phyloP scores from a whole-genome alignment of 2,329 filamentous ascomycete genomes.

The Aspergillus viridinutans region DNA sequence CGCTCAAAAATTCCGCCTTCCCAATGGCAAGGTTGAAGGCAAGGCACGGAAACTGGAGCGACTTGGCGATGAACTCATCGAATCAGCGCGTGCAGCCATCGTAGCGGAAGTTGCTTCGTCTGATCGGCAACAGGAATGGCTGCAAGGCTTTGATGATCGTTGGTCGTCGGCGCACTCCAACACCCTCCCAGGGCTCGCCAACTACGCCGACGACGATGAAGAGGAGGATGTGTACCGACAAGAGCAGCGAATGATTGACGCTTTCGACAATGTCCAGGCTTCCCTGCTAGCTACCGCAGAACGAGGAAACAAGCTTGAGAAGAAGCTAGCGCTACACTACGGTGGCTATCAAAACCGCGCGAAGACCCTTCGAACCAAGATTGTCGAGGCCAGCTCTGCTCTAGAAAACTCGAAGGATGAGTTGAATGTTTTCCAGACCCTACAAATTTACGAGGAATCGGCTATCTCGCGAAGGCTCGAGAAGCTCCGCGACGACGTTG shows the following conservation, averaged over 20 bases:
- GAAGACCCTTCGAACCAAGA: constrained; percentile 75
- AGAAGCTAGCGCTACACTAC: constrained; percentile 82
- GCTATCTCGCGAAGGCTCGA: constrained; percentile 70
- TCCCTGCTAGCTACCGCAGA: constrained; percentile 70
- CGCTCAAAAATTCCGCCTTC: constrained; percentile 68
- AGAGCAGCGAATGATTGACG: constrained; percentile 58
- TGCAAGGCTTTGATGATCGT: constrained; percentile 47
- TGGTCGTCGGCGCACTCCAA: constrained; percentile 50
- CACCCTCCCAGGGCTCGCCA: constrained; percentile 69
- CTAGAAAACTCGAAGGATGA: constrained; percentile 69
- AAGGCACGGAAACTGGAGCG: constrained; percentile 56
- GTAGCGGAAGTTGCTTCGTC: constrained; percentile 60
- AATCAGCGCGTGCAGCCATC: constrained; percentile 72
- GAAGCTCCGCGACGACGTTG: constrained; percentile 75
- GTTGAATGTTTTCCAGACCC: constrained; percentile 67
- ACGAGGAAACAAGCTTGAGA: constrained; percentile 81
- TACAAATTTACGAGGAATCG: constrained; percentile 75
- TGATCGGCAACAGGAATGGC: constrained; percentile 46
- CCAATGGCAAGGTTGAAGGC: constrained; percentile 62
- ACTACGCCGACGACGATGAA: constrained; percentile 74
- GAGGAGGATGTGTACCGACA: constrained; percentile 60
- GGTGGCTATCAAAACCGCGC: constrained; percentile 87
- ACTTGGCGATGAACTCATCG: constrained; percentile 68
- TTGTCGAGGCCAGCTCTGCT: constrained; percentile 67
- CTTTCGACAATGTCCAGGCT: constrained; percentile 73